These are phyloP conservation scores for Suaeda aralocaspica DNA, from an alignment of 148 eudicot genomes.

Conservation along the genomic window DNA sequence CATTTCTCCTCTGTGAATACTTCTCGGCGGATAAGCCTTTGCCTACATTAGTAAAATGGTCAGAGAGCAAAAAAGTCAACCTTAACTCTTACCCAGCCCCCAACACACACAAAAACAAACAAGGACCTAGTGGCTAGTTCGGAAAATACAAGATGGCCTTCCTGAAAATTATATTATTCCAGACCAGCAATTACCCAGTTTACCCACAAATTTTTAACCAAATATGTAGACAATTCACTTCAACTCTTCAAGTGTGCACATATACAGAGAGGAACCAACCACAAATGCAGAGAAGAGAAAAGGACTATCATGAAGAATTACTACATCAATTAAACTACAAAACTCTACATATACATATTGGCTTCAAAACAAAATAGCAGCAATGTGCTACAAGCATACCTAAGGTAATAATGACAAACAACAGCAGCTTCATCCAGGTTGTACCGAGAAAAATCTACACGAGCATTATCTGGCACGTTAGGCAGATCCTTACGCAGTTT, in stretches of 20 bases:
- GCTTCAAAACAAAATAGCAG: not conserved
- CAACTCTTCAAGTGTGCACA: not conserved
- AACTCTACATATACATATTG: too few species aligned
- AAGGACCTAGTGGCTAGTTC: too few species aligned
- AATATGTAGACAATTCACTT: too few species aligned
- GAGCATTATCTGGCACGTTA: slow-evolving; percentile 76
- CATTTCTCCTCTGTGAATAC: slow-evolving; percentile 88
- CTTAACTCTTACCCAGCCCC: not conserved
- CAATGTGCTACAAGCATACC: slow-evolving; percentile 41
- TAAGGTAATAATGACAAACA: slow-evolving; percentile 82
- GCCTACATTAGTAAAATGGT: slow-evolving; percentile 45
- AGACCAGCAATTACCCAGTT: not conserved
- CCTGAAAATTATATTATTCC: not conserved
- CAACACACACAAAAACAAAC: not conserved
- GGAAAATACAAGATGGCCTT: too few species aligned
- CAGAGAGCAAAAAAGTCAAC: not conserved
- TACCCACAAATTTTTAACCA: too few species aligned
- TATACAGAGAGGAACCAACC: not conserved
- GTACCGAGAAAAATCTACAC: slow-evolving; percentile 63
- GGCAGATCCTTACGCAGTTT: slow-evolving; percentile 83
- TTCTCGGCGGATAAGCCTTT: slow-evolving; percentile 76
- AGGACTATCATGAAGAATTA: not conserved
- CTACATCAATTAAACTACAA: not conserved
- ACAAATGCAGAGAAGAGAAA: not conserved
- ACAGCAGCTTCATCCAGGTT: slow-evolving; percentile 81